Evolutionary conservation across 83 land plant species (phyloP), one percentile per base, ranked within the genome.

Genomic region (Picea engelmannii): DNA sequence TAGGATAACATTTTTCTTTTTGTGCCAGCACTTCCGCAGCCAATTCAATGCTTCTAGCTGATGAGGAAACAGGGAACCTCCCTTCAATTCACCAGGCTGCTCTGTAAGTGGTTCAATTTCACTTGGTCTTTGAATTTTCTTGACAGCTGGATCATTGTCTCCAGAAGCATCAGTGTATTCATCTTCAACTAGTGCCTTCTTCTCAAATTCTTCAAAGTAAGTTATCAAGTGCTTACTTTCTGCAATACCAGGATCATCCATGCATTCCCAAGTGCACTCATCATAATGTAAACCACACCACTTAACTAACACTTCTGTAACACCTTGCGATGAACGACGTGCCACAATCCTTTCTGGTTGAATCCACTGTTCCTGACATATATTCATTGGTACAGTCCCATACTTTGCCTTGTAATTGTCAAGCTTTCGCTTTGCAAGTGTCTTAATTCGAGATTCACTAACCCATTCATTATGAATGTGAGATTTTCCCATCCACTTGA

Each of bases 11-110:
- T 96, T 95, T 86, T 89, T 96, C 13, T 90, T 93, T 67, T 84
- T 92, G 59, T 90, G 87, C 99, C 99, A 98, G 86, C 95, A 93
- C 61, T 90, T 94, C 11, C 99, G 84, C 81, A 98, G 85, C 99
- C 99, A 98, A 77, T 96, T 98, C 71, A 98, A 83, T 44, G 99
- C 99, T 84, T 98, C 99, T 76, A 98, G 83, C 82, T 98, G 99
- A 82, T 98, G 99, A 49, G 99, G 99, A 84, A 94, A 96, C 69
- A 98, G 78, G 44, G 88, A 71, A 69, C 99, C 99, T 55, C 99
- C 99, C 78, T 87, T 85, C 18, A 98, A 87, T 70, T 96, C 93
- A 76, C 86, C 82, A 1, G 99, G 99, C 81, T 98, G 99, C 84
- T 96, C 97, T n/a, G 81, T 80, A 10, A 98, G 90, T 62, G 87